These are phyloP conservation scores for Fraxinus sp. DNA, from an alignment of 305 asterid species.

Conservation along the genomic window DNA sequence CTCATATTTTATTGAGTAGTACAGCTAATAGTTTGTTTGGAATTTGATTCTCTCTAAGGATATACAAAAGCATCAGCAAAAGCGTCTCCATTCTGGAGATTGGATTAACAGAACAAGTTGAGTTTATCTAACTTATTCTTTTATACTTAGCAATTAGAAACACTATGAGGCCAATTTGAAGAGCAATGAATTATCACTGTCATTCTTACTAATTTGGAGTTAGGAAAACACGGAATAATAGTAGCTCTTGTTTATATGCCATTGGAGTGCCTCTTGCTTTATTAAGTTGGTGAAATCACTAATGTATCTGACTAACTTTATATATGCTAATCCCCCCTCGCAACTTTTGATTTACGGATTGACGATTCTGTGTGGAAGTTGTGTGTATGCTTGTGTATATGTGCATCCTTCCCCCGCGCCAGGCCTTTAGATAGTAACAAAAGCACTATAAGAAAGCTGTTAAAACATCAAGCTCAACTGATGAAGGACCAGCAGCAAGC, in stretches of 20 bases:
- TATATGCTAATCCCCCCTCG: background rate
- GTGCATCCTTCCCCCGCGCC: background rate
- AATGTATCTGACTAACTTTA: background rate
- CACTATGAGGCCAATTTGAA: background rate
- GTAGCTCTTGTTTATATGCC: slow-evolving; percentile 1
- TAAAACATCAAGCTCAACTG: background rate
- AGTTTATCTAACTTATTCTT: background rate
- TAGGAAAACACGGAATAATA: background rate
- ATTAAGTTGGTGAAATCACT: background rate
- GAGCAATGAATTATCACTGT: background rate
- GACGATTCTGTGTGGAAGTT: background rate
- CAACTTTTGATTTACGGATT: background rate
- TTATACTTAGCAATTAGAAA: background rate
- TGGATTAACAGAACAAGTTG: background rate
- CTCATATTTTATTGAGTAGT: background rate
- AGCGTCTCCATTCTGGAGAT: background rate
- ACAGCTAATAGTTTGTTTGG: background rate
- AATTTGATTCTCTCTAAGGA: background rate
- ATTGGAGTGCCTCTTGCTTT: background rate
- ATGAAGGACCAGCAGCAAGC: background rate
- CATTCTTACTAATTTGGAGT: background rate
- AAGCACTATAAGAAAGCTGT: background rate
- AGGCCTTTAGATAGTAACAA: background rate
- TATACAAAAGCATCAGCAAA: background rate
- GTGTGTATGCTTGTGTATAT: background rate